These are phyloP conservation scores for Aspergillus versicolor DNA, from an alignment of 2,329 filamentous ascomycete species.

Conservation along the genomic window DNA sequence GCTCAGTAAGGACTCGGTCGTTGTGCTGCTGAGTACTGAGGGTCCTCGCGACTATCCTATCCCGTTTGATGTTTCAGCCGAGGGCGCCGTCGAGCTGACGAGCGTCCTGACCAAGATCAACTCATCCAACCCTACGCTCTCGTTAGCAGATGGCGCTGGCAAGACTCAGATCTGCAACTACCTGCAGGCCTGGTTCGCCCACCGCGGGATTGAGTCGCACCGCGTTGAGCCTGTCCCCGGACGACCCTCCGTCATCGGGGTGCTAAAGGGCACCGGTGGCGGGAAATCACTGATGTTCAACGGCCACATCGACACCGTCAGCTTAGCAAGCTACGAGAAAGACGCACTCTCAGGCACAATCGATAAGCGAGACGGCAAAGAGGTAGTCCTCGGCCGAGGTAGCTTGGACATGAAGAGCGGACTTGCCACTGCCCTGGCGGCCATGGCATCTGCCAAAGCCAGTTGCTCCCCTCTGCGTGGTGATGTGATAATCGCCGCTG, in stretches of 20 bases:
- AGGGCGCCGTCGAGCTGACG: conserved; percentile 46
- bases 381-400: conserved; percentile 47
- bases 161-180: conserved; percentile 50
- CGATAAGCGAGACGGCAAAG: conserved; percentile 32
- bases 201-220: conserved; percentile 53
- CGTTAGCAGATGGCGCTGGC: conserved; percentile 44
- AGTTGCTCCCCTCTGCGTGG: conserved; percentile 37
- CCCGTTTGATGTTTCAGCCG: conserved; percentile 43
- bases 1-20: conserved; percentile 50
- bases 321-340: conserved; percentile 46
- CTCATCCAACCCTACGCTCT: conserved; percentile 50
- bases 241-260: conserved; percentile 52
- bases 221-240: conserved; percentile 49
- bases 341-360: conserved; percentile 47
- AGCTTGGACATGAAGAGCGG: conserved; percentile 55
- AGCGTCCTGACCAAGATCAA: conserved; percentile 50
- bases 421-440: conserved; percentile 48
- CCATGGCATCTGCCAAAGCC: conserved; percentile 41
- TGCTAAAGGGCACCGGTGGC: conserved; percentile 47
- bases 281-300: conserved; percentile 55
- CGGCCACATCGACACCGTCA: conserved; percentile 56
- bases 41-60: conserved; percentile 55
- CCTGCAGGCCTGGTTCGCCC: conserved; percentile 51
- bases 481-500: conserved; percentile 54
- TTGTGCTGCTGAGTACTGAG: conserved; percentile 69